phyloP scores from a whole-genome alignment of 345 rosid genomes.

The Gossypium arboreum region DNA sequence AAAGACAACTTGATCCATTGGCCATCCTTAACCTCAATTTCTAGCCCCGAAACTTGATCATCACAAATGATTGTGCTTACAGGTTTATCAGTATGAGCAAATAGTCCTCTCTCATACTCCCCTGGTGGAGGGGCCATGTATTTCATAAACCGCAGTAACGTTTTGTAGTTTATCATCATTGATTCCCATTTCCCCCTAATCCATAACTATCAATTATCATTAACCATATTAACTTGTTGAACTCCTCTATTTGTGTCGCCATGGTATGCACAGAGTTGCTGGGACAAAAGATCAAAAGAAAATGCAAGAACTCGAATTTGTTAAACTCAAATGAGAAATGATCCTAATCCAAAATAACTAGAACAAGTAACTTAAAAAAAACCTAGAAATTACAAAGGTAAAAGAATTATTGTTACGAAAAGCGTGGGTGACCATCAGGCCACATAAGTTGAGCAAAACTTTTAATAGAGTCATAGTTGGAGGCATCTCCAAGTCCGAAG shows the following conservation, averaged over 20 bases:
- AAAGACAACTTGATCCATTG: not conserved
- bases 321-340: too few relatives aligned
- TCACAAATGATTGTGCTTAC: not conserved
- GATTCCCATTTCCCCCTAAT: too few relatives aligned
- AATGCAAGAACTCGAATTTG: too few relatives aligned
- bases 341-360: too few relatives aligned
- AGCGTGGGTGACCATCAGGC: conserved; percentile 6
- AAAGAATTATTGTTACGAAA: not conserved
- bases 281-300: not conserved
- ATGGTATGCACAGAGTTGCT: not conserved
- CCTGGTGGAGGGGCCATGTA: too few relatives aligned
- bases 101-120: too few relatives aligned
- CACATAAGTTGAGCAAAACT: conserved; percentile 10
- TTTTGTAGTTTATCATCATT: too few relatives aligned
- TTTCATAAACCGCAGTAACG: too few relatives aligned
- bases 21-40: not conserved
- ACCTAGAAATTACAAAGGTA: too few relatives aligned
- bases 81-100: not conserved
- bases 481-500: conserved; percentile 17
- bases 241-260: conserved; percentile 13
- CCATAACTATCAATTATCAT: too few relatives aligned
- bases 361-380: too few relatives aligned
- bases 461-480: conserved; percentile 10
- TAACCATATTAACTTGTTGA: not conserved
- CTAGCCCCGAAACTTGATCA: not conserved